These are phyloP conservation scores for Camelina neglecta DNA, from an alignment of 345 rosid genomes.

Conservation along the genomic window DNA sequence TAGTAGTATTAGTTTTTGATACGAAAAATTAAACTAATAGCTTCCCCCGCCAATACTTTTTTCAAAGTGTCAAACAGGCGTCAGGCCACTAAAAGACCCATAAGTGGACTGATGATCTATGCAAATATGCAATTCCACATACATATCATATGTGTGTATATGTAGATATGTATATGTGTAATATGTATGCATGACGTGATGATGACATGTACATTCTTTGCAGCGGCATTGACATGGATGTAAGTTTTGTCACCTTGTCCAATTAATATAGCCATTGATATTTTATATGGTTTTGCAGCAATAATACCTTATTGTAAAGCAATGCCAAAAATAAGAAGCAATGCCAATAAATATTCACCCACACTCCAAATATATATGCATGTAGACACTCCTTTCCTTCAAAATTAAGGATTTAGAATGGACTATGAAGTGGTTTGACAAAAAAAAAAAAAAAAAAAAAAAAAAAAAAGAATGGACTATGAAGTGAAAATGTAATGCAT, in stretches of 20 bases:
- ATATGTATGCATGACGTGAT: slow-evolving; percentile 40
- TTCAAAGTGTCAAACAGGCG: slow-evolving; percentile 27
- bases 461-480: too few relatives aligned
- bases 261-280: slow-evolving; percentile 15
- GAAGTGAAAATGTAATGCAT: too few relatives aligned
- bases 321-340: slow-evolving; percentile 2
- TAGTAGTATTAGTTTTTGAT: slow-evolving; percentile 1
- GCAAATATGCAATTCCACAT: slow-evolving; percentile 1
- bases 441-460: too few relatives aligned
- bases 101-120: slow-evolving; percentile 29
- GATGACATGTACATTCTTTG: slow-evolving; percentile 38
- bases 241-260: slow-evolving; percentile 29
- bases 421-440: too few relatives aligned
- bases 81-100: slow-evolving; percentile 36
- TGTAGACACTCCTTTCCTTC: too few relatives aligned
- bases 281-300: neutral
- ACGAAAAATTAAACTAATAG: neutral
- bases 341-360: slow-evolving; percentile 4
- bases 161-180: neutral
- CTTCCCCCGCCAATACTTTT: slow-evolving; percentile 8
- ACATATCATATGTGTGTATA: neutral
- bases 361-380: too few relatives aligned
- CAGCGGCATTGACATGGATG: slow-evolving; percentile 33
- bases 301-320: neutral
- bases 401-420: too few relatives aligned